These are phyloP conservation scores for Mucor piriformis DNA, from an alignment of 371 early-diverging fungal species.

Conservation along the genomic window DNA sequence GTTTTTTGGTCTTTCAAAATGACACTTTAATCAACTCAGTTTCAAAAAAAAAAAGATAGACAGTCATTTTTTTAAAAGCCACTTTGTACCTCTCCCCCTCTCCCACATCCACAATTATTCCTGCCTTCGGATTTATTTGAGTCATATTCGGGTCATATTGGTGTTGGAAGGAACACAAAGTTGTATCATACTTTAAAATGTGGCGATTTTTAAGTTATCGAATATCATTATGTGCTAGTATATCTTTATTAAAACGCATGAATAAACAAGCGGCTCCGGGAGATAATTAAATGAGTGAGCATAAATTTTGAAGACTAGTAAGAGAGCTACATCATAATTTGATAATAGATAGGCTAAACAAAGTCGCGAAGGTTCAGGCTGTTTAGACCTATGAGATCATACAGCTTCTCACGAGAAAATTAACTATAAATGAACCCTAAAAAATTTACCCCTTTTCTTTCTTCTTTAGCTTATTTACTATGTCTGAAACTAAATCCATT, in stretches of 20 bases:
- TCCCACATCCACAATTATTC: no score
- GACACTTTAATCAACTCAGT: slow-evolving; percentile 7
- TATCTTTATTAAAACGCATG: no score
- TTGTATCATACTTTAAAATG: no score
- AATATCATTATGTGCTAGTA: no score
- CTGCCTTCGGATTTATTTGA: no score
- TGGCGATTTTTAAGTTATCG: no score
- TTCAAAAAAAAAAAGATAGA: slow-evolving; percentile 18
- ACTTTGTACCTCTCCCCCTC: neutral
- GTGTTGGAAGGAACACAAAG: no score
- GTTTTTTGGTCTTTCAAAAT: slow-evolving; percentile 2
- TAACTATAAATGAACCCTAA: neutral
- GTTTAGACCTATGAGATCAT: slow-evolving; percentile 7
- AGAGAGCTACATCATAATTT: slow-evolving; percentile 1
- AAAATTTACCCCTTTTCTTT: neutral
- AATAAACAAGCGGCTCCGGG: neutral
- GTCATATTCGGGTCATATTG: no score
- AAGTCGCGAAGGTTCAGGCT: slow-evolving; percentile 12
- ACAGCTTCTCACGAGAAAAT: no score
- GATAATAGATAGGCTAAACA: slow-evolving; percentile 7
- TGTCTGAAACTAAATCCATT: slow-evolving; percentile 7
- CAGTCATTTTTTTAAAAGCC: slow-evolving; percentile 12
- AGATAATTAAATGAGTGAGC: neutral
- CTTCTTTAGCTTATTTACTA: neutral
- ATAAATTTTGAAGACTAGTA: neutral